phyloP scores from a whole-genome alignment of 371 early-diverging fungal genomes.

The Syncephalis plumigaleata region DNA sequence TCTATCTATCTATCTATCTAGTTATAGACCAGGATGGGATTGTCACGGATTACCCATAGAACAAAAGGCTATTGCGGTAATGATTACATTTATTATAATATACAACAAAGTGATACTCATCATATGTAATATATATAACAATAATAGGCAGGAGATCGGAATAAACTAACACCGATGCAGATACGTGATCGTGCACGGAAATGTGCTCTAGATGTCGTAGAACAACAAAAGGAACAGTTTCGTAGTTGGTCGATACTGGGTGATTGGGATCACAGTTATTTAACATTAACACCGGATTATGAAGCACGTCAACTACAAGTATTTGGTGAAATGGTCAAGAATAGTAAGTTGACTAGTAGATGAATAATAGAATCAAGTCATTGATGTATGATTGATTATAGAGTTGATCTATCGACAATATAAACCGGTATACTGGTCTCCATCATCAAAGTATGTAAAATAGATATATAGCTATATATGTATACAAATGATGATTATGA shows the following conservation, averaged over 20 bases:
- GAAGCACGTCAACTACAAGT: conserved; percentile 61
- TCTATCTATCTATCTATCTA: no score
- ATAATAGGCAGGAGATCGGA: conserved; percentile 7
- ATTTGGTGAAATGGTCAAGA: conserved; percentile 55
- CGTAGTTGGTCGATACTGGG: conserved; percentile 65
- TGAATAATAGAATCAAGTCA: no score
- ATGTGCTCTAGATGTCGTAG: conserved; percentile 47
- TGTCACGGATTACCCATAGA: conserved; percentile 96
- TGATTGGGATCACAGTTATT: conserved; percentile 69
- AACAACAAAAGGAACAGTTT: conserved; percentile 45
- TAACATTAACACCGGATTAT: conserved; percentile 48
- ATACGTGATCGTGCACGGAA: conserved; percentile 49
- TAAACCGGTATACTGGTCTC: conserved; percentile 86
- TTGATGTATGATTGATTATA: background rate
- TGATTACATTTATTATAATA: no score
- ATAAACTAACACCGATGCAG: conserved; percentile 33
- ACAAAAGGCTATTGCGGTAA: conserved; percentile 61
- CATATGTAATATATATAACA: background rate
- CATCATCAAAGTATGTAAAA: conserved; percentile 40
- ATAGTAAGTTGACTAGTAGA: conserved; percentile 21
- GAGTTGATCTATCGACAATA: conserved; percentile 52
- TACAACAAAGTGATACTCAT: conserved; percentile 1
- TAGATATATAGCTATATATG: background rate
- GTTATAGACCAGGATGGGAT: conserved; percentile 92
- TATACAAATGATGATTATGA: background rate